These are phyloP conservation scores for Rugonectria rugulosa DNA, from an alignment of 2,329 filamentous ascomycete species.

Conservation along the genomic window DNA sequence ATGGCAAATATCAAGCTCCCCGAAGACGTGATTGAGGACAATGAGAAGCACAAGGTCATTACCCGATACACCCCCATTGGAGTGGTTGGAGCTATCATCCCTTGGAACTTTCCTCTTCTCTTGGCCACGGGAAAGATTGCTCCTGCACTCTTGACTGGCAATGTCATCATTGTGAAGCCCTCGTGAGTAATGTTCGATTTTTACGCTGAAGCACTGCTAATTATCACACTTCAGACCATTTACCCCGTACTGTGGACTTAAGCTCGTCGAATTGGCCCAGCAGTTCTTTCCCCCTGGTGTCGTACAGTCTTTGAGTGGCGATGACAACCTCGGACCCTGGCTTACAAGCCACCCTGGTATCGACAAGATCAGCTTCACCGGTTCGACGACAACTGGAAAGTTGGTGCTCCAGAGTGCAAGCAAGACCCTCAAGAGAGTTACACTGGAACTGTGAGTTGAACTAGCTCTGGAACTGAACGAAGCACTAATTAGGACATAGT, in stretches of 20 bases:
- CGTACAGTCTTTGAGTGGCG: constrained; percentile 67
- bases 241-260: constrained; percentile 65
- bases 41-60: constrained; percentile 38
- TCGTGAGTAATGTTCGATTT: constrained; percentile 41
- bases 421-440: constrained; percentile 67
- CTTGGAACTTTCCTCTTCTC: constrained; percentile 66
- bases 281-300: constrained; percentile 68
- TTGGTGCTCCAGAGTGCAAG: constrained; percentile 64
- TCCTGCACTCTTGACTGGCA: constrained; percentile 64
- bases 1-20: constrained; percentile 41
- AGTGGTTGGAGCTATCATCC: constrained; percentile 56
- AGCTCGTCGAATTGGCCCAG: constrained; percentile 65
- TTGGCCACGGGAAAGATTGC: constrained; percentile 62
- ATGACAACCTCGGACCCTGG: constrained; percentile 66
- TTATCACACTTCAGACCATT: constrained; percentile 46
- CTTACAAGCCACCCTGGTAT: constrained; percentile 65
- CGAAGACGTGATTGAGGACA: constrained; percentile 51
- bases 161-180: constrained; percentile 63
- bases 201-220: not conserved
- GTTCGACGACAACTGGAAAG: constrained; percentile 67
- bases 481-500: constrained; percentile 52
- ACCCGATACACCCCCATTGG: constrained; percentile 51
- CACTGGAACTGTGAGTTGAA: constrained; percentile 68
- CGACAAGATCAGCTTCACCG: constrained; percentile 70
- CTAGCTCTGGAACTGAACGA: constrained; percentile 64